Evolutionary conservation across 208 protist species (phyloP), one percentile per base, ranked within the genome.

Genomic region (Trypanosomatidae sp.): DNA sequence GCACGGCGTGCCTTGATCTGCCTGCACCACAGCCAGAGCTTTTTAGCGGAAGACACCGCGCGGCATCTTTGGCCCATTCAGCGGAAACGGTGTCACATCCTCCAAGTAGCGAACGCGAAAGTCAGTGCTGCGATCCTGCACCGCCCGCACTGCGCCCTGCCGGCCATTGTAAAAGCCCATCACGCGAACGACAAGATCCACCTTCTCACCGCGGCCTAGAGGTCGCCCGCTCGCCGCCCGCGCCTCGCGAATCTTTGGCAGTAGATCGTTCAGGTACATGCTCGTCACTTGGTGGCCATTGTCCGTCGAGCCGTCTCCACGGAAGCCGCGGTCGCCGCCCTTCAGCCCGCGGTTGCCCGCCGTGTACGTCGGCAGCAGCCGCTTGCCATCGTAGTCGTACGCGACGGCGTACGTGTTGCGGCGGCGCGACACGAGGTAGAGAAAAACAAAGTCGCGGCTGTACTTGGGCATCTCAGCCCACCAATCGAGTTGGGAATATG

Each of bases 391-490:
- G 77, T 94, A 95, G 71, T 94, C 88, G 86, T 94, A 97, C 8
- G 89, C 87, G 44, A 97, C 92, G 19, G 92, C 92, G 82, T 95
- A 97, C 19, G 90, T 95, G 77, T 97, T 97, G 49, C 92, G 89
- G 9, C 92, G 86, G 6, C 92, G 84, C 33, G 90, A 91, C 69
- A 97, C 80, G 36, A 97, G 73, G 62, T 97, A 97, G 33, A 97
- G 82, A 49, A 97, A 97, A 30, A 94, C 71, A 81, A 92, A 94
- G 67, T 95, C 89, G 33, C 77, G 67, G 67, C 79, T 78, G 80
- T 97, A 97, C 81, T 91, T 95, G n/a, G 92, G 92, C 87, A 97
- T 89, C 76, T 97, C 92, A 1, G 81, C 92, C 91, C 92, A 97
- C 53, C 93, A 74, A 44, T 97, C 92, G 1, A 97, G 86, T 76